Evolutionary conservation across 441 rosid genomes (phyloP).

Genomic region (Adansonia gregorii): DNA sequence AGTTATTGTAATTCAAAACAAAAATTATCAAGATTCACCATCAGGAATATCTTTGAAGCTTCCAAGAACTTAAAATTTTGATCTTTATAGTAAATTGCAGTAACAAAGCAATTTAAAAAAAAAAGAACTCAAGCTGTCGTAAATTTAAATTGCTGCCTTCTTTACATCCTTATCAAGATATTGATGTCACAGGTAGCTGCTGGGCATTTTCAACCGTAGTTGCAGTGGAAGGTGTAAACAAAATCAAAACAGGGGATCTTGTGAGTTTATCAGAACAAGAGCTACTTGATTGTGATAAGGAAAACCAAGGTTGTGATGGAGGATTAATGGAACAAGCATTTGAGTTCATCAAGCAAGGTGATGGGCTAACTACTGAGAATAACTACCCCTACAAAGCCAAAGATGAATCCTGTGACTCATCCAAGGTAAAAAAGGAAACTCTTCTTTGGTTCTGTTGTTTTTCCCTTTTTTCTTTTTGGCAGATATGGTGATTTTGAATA

Average conservation of each 20-base stretch:
- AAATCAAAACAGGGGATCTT: slow-evolving; percentile 43
- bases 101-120: neutral
- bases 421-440: slow-evolving; percentile 34
- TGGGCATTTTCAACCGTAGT: slow-evolving; percentile 51
- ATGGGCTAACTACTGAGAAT: slow-evolving; percentile 52
- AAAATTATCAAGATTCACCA: neutral
- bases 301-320: slow-evolving; percentile 43
- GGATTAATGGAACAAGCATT: slow-evolving; percentile 48
- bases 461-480: neutral
- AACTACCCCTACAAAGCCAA: slow-evolving; percentile 51
- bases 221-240: slow-evolving; percentile 46
- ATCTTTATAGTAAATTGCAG: neutral
- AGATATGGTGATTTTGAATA: neutral
- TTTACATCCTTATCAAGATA: neutral
- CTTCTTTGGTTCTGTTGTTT: neutral
- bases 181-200: slow-evolving; percentile 40
- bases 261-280: slow-evolving; percentile 42
- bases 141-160: neutral
- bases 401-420: slow-evolving; percentile 44
- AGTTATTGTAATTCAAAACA: neutral
- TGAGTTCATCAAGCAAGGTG: slow-evolving; percentile 44
- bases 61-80: neutral
- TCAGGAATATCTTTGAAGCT: neutral
- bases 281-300: slow-evolving; percentile 40
- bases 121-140: no score